Evolutionary conservation across 495 filamentous ascomycete genomes (phyloP), one percentile per base, ranked within the genome.

Genomic region (Penicillium soppii): DNA sequence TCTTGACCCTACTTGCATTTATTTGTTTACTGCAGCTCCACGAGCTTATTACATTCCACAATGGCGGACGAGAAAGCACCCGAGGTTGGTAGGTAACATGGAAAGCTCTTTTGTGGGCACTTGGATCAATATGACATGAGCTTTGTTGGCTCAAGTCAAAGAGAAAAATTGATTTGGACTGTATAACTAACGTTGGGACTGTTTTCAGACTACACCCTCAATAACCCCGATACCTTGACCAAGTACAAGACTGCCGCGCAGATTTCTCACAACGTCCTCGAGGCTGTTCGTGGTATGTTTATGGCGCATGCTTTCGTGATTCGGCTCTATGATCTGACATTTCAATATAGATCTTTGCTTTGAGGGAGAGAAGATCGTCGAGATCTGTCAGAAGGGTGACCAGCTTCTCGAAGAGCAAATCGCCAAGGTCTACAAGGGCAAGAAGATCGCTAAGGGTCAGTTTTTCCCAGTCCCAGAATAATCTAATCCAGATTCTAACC

Each of bases 231-330:
- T 62, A 96, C 91, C 57, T 81, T 98, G 58, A 96, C 95, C 69
- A 98, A 97, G 79, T 98, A 98, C 80, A 97, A 95, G 81, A 90
- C 87, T 55, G 95, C 94, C 32, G 94, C 89, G 42, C 79, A 83
- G 60, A 97, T 98, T 73, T 94, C 94, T 30, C 89, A 96, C 67
- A 94, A 90, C 74, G 92, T 95, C 53, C 84, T 98, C 33, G 89
- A 91, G 52, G 85, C 87, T 53, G 92, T 98, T 52, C 78, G 78
- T 68, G 78, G 82, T 84, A 67, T 51, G 72, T 66, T 39, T 32
- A 32, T 32, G 29, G 21, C 43, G 27, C 49, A 52, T 17, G 7
- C 20, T 12, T 47, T 6, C 40, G 23, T 17, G 13, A 22, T 9
- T 30, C 27, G 13, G 2, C 10, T 7, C 29, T 49, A 25, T 23